Evolutionary conservation across 2,329 filamentous ascomycete genomes (phyloP), one percentile per base, ranked within the genome.

Genomic region (Penicillium sp.): DNA sequence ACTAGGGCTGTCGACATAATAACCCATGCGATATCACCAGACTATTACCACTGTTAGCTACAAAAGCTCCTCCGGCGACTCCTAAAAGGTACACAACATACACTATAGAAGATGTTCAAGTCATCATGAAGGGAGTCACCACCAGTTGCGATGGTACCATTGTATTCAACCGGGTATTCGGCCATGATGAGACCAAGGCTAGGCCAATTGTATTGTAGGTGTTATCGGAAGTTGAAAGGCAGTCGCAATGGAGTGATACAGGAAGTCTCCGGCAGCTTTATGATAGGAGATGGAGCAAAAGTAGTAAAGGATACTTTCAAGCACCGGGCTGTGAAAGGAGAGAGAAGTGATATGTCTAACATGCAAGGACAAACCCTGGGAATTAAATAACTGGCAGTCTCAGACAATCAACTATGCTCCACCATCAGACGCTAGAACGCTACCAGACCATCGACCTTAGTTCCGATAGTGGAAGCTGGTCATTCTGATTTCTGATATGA

Each of bases 11-110:
- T 80, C 31, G 81, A 82, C 46, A 82, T 81, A 62, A 89, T 75
- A 64, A 95, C 80, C 84, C 87, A 95, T 50, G 84, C 81, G 63
- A 95, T 82, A 72, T 95, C 82, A 64, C 88, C 89, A 52, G 83
- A 78, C 84, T 91, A 58, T 26, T 5, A 26, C 3, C 32, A 33
- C 10, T 39, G 46, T 66, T 33, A 63, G 59, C 47, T 33, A 44
- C n/a, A 3, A 10, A 46, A 46, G 15, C 6, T 13, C 38, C 15
- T 13, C 21, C 4, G 32, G 22, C 22, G 19, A 4, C 40, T n/a
- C 19, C 7, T 15, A 21, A 22, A 15, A 22, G 6, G 8, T 43
- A 32, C 10, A 19, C 12, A 10, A 17, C 53, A 43, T 57, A 63
- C 64, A 62, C 88, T 80, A 72, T 95, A 95, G 71, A 81, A 94